These are phyloP conservation scores for Perkinsus chesapeaki DNA, from an alignment of 169 alveolate species.

Conservation along the genomic window DNA sequence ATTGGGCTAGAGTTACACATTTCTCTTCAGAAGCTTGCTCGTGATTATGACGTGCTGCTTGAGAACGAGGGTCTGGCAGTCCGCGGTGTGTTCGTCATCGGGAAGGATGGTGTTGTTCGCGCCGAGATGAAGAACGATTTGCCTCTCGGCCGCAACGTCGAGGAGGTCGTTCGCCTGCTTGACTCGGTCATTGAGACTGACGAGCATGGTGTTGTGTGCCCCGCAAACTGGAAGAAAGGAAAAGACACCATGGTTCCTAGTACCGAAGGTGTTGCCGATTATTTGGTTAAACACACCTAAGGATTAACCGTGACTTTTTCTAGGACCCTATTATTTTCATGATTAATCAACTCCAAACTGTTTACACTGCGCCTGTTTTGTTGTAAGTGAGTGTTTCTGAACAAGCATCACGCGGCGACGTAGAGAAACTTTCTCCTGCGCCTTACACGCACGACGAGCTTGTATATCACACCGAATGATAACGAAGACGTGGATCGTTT, in stretches of 20 bases:
- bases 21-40: slow-evolving; percentile 83
- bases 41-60: slow-evolving; percentile 83
- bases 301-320: not conserved
- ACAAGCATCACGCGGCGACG: too few species aligned
- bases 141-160: slow-evolving; percentile 98
- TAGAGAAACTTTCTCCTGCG: too few species aligned
- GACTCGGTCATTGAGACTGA: slow-evolving; percentile 93
- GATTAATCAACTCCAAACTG: not conserved
- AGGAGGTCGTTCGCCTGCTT: slow-evolving; percentile 89
- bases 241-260: slow-evolving; percentile 89
- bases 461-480: too few species aligned
- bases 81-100: slow-evolving; percentile 97
- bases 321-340: not conserved
- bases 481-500: too few species aligned
- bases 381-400: too few species aligned
- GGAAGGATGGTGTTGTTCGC: slow-evolving; percentile 88
- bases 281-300: slow-evolving; percentile 31
- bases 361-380: too few species aligned
- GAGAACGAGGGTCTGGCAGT: slow-evolving; percentile 86
- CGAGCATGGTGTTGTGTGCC: slow-evolving; percentile 96
- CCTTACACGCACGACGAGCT: too few species aligned
- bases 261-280: slow-evolving; percentile 74
- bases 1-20: slow-evolving; percentile 77
- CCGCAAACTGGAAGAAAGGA: slow-evolving; percentile 97
- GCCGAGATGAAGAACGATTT: slow-evolving; percentile 88